Evolutionary conservation across 2,329 filamentous ascomycete genomes (phyloP).

Genomic region (Endothia cerciana): DNA sequence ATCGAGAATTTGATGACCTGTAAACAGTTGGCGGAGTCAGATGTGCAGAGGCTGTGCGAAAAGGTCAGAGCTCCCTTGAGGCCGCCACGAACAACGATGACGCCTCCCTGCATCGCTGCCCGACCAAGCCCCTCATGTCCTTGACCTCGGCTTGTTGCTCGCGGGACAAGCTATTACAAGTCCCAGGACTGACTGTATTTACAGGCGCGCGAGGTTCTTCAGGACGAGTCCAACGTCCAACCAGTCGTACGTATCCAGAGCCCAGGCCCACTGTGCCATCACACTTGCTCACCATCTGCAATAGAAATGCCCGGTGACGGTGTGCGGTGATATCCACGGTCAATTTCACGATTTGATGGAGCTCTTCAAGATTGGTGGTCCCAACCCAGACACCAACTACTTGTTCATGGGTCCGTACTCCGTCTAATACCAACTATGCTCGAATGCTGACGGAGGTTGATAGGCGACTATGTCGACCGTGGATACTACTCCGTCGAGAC

Average conservation of each 20-base stretch:
- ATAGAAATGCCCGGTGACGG: slow-evolving; percentile 97
- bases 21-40: slow-evolving; percentile 94
- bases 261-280: neutral
- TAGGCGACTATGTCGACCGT: slow-evolving; percentile 97
- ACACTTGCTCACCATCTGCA: slow-evolving; percentile 36
- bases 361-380: slow-evolving; percentile 97
- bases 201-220: slow-evolving; percentile 91
- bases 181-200: slow-evolving; percentile 39
- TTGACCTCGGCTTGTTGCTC: slow-evolving; percentile 6
- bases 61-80: slow-evolving; percentile 66
- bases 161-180: slow-evolving; percentile 23
- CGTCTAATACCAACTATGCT: neutral
- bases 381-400: slow-evolving; percentile 98
- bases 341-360: slow-evolving; percentile 99
- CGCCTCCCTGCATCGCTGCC: neutral
- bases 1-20: slow-evolving; percentile 98
- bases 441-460: slow-evolving; percentile 18
- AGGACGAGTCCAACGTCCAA: slow-evolving; percentile 98
- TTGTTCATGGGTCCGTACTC: slow-evolving; percentile 86
- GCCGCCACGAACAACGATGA: neutral
- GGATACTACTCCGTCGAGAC: slow-evolving; percentile 99
- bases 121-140: slow-evolving; percentile 1
- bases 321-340: slow-evolving; percentile 98
- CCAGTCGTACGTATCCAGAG: slow-evolving; percentile 75
- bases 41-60: slow-evolving; percentile 96